Conservation (phyloP, 371 early-diverging fungal species). For the Lichtheimia ramosa region DNA sequence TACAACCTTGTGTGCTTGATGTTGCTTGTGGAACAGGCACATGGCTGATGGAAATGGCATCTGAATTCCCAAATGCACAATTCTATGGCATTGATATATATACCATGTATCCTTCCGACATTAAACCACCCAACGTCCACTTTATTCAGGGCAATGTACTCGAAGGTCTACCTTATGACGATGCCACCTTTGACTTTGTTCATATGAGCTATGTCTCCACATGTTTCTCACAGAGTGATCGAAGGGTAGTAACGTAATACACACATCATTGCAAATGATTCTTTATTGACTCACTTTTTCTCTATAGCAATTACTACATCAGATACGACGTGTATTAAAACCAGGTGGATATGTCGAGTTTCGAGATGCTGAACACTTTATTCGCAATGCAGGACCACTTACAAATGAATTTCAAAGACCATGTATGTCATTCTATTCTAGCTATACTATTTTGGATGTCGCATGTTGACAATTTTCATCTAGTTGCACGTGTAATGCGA, state of each 20-base stretch:
- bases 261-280: not conserved
- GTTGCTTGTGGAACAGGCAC: conserved; percentile 46
- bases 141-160: conserved; percentile 50
- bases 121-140: conserved; percentile 51
- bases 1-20: conserved; percentile 32
- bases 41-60: conserved; percentile 60
- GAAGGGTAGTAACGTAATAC: conserved; percentile 22
- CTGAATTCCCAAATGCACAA: conserved; percentile 52
- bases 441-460: too few relatives aligned
- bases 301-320: not conserved
- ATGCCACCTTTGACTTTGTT: conserved; percentile 56
- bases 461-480: not conserved
- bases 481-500: conserved; percentile 22
- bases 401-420: conserved; percentile 18
- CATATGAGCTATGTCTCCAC: conserved; percentile 47
- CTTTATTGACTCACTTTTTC: not conserved
- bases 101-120: conserved; percentile 49
- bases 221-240: conserved; percentile 35
- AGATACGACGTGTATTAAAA: conserved; percentile 42
- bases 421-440: conserved; percentile 19
- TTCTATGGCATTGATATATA: conserved; percentile 56
- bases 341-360: conserved; percentile 61
- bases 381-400: conserved; percentile 45
- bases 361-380: conserved; percentile 50
- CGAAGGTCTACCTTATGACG: conserved; percentile 53